phyloP scores from a whole-genome alignment of 2,329 filamentous ascomycete genomes.

The Aspergillus phoenicis region DNA sequence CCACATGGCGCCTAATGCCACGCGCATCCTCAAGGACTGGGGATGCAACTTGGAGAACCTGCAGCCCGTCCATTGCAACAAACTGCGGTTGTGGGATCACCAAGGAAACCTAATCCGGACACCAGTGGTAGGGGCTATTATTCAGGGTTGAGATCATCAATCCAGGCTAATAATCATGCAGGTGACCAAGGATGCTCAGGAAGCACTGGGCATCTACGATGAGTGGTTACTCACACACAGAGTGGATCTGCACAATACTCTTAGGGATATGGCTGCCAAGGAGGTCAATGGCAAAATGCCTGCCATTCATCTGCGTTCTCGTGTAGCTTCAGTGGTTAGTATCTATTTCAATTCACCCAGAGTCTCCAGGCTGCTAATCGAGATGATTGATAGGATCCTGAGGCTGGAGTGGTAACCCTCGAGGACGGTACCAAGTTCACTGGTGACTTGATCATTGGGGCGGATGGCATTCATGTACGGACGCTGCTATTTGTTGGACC shows the following conservation, averaged over 20 bases:
- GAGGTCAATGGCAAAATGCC: slow-evolving; percentile 24
- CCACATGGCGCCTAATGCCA: slow-evolving; percentile 36
- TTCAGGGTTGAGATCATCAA: background rate
- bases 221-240: slow-evolving; percentile 35
- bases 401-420: slow-evolving; percentile 29
- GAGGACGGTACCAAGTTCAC: slow-evolving; percentile 32
- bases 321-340: slow-evolving; percentile 29
- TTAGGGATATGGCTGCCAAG: slow-evolving; percentile 33
- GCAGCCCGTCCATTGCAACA: slow-evolving; percentile 17
- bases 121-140: slow-evolving; percentile 1
- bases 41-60: slow-evolving; percentile 28
- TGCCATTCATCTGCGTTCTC: slow-evolving; percentile 17
- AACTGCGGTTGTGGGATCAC: slow-evolving; percentile 16
- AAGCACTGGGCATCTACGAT: slow-evolving; percentile 12
- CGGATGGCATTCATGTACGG: slow-evolving; percentile 42
- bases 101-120: background rate
- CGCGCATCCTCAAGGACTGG: slow-evolving; percentile 31
- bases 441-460: slow-evolving; percentile 45
- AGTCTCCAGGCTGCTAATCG: background rate
- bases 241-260: slow-evolving; percentile 43
- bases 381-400: slow-evolving; percentile 21
- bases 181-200: slow-evolving; percentile 16
- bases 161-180: background rate
- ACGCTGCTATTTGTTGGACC: too few species aligned
- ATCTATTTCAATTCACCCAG: background rate